These are phyloP conservation scores for Camelina neglecta DNA, from an alignment of 345 rosid genomes.

Conservation along the genomic window DNA sequence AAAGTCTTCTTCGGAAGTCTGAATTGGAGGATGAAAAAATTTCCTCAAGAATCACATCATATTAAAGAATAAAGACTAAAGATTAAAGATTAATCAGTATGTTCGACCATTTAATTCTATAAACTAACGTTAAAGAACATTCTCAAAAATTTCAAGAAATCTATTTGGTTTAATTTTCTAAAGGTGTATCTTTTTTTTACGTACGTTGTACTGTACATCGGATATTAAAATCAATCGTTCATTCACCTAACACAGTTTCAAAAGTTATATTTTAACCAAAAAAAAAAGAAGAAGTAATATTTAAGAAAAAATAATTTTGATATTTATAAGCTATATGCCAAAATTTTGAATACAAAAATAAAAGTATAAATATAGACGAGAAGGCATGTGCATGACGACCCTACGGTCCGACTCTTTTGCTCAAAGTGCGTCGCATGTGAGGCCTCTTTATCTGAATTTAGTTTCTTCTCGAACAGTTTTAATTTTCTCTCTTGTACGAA, in stretches of 20 bases:
- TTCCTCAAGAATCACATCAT: background rate
- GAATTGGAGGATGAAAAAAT: background rate
- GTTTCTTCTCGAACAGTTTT: conserved; percentile 38
- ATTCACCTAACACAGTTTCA: conserved; percentile 19
- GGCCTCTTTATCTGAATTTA: conserved; percentile 44
- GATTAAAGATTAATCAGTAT: too few relatives aligned
- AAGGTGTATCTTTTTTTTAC: background rate
- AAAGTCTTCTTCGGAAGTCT: background rate
- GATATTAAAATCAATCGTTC: background rate
- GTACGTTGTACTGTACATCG: background rate
- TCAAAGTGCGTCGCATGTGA: conserved; percentile 49
- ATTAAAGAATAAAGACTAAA: too few relatives aligned
- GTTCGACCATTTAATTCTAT: background rate
- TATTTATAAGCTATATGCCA: conserved; percentile 34
- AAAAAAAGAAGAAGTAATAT: background rate
- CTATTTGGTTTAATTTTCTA: background rate
- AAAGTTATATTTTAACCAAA: background rate
- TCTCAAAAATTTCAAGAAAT: background rate
- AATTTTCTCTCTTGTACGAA: conserved; percentile 1
- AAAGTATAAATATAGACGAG: conserved; percentile 31
- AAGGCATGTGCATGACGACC: conserved; percentile 49
- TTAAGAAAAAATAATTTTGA: background rate
- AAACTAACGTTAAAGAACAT: background rate
- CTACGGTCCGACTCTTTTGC: conserved; percentile 46
- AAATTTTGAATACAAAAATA: conserved; percentile 8